Conservation (phyloP, 1,139 yeast genomes). For the Suhomyces bokatorum region DNA sequence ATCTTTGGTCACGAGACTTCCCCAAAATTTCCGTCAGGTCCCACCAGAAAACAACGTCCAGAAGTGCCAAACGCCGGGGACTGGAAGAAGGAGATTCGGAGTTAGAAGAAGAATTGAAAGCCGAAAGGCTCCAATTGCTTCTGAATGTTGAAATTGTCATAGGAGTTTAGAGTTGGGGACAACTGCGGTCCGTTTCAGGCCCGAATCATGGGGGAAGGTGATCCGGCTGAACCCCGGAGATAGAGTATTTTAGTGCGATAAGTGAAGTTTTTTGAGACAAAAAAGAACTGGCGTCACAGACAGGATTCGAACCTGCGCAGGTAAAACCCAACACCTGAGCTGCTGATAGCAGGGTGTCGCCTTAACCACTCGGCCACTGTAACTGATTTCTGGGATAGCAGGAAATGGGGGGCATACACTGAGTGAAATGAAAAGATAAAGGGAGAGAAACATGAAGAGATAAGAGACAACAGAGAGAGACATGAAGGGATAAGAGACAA, state of each 20-base stretch:
- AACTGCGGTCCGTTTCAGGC: neutral
- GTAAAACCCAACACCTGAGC: constrained; percentile 77
- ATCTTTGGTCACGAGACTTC: constrained; percentile 4
- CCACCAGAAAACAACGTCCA: neutral
- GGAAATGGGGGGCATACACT: neutral
- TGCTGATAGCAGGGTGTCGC: constrained; percentile 34
- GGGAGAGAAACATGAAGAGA: neutral
- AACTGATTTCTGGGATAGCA: constrained; percentile 8
- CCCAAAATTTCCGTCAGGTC: neutral
- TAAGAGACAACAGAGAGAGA: too few relatives aligned
- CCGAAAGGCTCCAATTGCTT: too few relatives aligned
- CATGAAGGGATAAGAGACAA: too few relatives aligned
- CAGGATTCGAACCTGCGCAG: constrained; percentile 92
- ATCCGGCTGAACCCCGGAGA: constrained; percentile 2
- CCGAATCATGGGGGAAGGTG: neutral
- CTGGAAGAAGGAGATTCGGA: neutral
- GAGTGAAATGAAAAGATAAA: neutral
- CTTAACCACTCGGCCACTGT: constrained; percentile 31
- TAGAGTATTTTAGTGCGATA: neutral
- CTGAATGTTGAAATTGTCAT: too few relatives aligned
- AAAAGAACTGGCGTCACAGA: constrained; percentile 69
- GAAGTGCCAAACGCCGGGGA: constrained; percentile 2
- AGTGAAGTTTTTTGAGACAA: constrained; percentile 18
- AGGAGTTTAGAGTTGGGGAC: neutral
- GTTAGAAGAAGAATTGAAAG: neutral